phyloP scores from a whole-genome alignment of 306 rosid species.

The Vicia villosa region DNA sequence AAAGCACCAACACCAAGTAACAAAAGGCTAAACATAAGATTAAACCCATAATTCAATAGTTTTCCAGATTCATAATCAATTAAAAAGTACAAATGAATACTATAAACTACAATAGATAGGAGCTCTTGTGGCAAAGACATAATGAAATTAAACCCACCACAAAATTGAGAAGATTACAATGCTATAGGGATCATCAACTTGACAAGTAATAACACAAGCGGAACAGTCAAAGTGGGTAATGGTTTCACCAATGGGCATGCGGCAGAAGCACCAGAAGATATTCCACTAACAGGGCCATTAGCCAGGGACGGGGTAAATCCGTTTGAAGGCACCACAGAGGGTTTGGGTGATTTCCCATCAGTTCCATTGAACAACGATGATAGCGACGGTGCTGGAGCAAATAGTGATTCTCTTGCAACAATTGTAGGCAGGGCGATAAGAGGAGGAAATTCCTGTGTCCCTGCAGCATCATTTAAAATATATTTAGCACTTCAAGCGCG shows the following conservation, averaged over 20 bases:
- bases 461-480: conserved; percentile 53
- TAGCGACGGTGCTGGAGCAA: conserved; percentile 80
- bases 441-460: conserved; percentile 72
- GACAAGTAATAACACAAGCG: conserved; percentile 46
- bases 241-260: conserved; percentile 67
- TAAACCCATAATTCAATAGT: conserved; percentile 33
- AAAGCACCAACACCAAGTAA: conserved; percentile 31
- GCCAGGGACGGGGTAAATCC: conserved; percentile 72
- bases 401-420: conserved; percentile 49
- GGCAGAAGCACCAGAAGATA: conserved; percentile 58
- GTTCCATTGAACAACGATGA: conserved; percentile 60
- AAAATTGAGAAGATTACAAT: conserved; percentile 50
- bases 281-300: conserved; percentile 62
- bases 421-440: conserved; percentile 79
- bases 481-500: conserved; percentile 27
- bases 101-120: conserved; percentile 39
- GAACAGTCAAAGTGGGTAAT: conserved; percentile 44
- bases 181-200: conserved; percentile 47
- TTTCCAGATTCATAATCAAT: conserved; percentile 47
- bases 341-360: conserved; percentile 47
- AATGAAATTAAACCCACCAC: conserved; percentile 41
- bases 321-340: conserved; percentile 57
- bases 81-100: conserved; percentile 43
- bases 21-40: conserved; percentile 26
- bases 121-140: conserved; percentile 27